A percentile compares a stretch with the other conserved stretches of the same genome.
Conservation (phyloP, 2,329 filamentous ascomycete genomes). For the Hypoxylon sp. region DNA sequence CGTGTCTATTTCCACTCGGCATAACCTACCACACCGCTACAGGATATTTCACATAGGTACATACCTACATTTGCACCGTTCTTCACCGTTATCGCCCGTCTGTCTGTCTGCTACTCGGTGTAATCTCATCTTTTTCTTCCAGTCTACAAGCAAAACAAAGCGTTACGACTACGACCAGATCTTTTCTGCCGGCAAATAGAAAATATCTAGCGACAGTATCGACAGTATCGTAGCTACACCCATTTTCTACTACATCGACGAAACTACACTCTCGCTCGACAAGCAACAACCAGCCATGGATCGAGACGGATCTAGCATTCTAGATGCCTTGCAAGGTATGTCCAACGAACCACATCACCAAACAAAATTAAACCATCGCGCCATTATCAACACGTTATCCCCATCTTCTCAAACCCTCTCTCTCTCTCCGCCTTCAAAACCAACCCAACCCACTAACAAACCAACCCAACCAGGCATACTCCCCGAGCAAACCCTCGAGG, state of each 20-base stretch:
- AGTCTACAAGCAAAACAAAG: no score
- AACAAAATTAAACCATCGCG: no score
- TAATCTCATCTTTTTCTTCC: no score
- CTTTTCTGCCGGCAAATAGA: no score
- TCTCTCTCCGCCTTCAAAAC: background rate
- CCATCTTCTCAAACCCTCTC: background rate
- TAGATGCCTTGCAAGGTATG: constrained; percentile 44
- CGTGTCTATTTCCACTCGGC: constrained; percentile 5
- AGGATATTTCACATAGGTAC: no score
- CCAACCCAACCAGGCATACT: constrained; percentile 49
- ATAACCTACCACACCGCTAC: no score
- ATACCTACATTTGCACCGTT: no score
- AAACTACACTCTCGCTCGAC: background rate
- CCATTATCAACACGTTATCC: background rate
- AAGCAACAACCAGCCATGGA: constrained; percentile 31
- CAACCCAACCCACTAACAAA: constrained; percentile 6
- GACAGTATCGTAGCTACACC: no score
- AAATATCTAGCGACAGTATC: no score
- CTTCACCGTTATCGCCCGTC: constrained; percentile 3
- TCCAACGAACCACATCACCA: constrained; percentile 6
- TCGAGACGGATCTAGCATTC: constrained; percentile 39
- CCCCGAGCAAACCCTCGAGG: constrained; percentile 54
- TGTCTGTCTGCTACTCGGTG: no score
- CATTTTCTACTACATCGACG: background rate
- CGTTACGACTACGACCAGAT: no score